phyloP scores from a whole-genome alignment of 768 basidiomycete genomes.

The Auricularia sp. region DNA sequence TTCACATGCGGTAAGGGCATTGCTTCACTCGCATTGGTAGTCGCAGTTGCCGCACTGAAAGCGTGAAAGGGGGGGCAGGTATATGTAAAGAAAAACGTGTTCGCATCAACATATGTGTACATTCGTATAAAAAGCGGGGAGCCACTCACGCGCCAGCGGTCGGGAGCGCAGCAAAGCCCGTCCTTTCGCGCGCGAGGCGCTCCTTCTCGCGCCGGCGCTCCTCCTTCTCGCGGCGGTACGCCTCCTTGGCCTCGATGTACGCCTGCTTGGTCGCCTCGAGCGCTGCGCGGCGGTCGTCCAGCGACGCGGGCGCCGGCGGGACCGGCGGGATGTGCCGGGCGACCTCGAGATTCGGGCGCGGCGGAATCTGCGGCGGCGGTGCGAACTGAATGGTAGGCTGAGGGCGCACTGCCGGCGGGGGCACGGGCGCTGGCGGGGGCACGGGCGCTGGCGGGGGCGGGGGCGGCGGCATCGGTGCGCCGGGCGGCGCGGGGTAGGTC shows the following conservation, averaged over 20 bases:
- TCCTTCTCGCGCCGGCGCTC: constrained; percentile 1
- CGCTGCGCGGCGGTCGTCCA: background rate
- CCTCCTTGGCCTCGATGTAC: background rate
- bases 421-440: background rate
- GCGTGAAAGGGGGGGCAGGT: too few species aligned
- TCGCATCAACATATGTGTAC: background rate
- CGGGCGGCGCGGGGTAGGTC: background rate
- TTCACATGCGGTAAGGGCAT: too few species aligned
- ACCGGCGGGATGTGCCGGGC: background rate
- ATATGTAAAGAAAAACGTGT: background rate
- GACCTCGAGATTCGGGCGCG: background rate
- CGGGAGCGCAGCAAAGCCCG: background rate
- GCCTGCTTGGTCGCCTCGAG: background rate
- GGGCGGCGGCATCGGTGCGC: background rate
- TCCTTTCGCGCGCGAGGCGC: background rate
- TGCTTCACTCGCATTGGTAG: too few species aligned
- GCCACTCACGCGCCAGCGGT: background rate
- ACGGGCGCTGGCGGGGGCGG: background rate
- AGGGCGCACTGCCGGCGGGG: background rate
- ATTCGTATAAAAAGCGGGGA: background rate
- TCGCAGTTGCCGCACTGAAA: too few species aligned
- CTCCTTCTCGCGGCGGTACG: constrained; percentile 1
- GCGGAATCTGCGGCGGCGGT: background rate
- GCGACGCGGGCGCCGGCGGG: background rate
- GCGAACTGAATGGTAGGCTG: background rate